Conservation (phyloP, 768 basidiomycete genomes). For the Leccinum uliginosum region DNA sequence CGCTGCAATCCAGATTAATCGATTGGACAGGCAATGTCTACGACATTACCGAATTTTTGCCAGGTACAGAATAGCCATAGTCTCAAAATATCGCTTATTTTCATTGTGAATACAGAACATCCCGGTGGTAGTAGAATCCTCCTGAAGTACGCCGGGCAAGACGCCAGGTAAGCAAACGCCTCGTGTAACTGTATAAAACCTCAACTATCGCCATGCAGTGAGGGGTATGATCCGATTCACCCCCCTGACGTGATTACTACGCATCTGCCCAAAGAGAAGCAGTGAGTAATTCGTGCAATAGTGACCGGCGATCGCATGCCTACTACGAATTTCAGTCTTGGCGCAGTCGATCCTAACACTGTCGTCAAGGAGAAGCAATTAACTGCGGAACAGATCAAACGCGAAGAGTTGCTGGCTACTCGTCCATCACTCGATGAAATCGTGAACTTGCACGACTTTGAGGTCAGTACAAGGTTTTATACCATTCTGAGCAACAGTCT, state of each 20-base stretch:
- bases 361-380: constrained; percentile 58
- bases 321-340: constrained; percentile 43
- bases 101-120: constrained; percentile 41
- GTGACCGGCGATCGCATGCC: neutral
- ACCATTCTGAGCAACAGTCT: neutral
- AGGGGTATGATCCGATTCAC: constrained; percentile 83
- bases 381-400: constrained; percentile 64
- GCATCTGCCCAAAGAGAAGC: constrained; percentile 78
- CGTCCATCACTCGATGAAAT: constrained; percentile 74
- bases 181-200: neutral
- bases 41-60: constrained; percentile 73
- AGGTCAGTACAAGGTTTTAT: constrained; percentile 51
- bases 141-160: constrained; percentile 80
- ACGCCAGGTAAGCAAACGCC: constrained; percentile 59
- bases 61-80: constrained; percentile 44
- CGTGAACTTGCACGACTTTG: constrained; percentile 88
- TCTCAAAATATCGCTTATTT: constrained; percentile 30
- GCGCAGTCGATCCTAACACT: constrained; percentile 62
- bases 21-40: constrained; percentile 74
- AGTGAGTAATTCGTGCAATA: constrained; percentile 39
- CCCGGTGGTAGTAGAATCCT: constrained; percentile 81
- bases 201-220: constrained; percentile 7
- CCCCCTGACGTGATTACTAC: constrained; percentile 74
- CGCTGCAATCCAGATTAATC: constrained; percentile 47
- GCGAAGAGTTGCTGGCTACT: constrained; percentile 52